Evolutionary conservation across 495 filamentous ascomycete genomes (phyloP), one percentile per base, ranked within the genome.

Genomic region (Annulohypoxylon stygium): DNA sequence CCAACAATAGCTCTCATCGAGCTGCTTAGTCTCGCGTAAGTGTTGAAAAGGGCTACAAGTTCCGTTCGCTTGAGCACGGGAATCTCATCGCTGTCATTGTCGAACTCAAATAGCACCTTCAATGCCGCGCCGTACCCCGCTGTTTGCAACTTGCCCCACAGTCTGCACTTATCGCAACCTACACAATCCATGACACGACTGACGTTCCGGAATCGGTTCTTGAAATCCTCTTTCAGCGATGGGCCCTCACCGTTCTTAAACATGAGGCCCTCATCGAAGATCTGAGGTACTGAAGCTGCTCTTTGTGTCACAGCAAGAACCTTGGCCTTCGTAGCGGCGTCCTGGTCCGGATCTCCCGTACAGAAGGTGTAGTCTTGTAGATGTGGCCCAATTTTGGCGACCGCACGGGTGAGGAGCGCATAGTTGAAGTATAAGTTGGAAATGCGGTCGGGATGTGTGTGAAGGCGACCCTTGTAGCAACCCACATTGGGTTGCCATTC

Each of bases 371-470:
- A 99, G 7, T 62, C 54, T 51, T 91, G 82, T 18, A 98, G 85
- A 75, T 96, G 91, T 26, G 92, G 92, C 23, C 90, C 92, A n/a
- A 98, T 88, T 81, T 99, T 99, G 20, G 91, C 90, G 61, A 97
- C 86, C 18, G 96, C 96, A 70, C 96, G 93, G 7, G 94, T 89
- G 20, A 99, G 86, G 33, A 99, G 87, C 0, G 96, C 96, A 78
- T 97, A 99, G 86, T 99, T 97, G 85, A 99, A 99, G 83, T 98
- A 99, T 66, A 98, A 88, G 80, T 99, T 99, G 62, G 95, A 95
- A 77, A 98, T 91, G 60, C 94, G 92, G 70, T 99, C 96, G 0
- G 95, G 94, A 75, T 93, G 89, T 7, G 85, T 85, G 76, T 96
- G 91, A 16, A 99, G 87, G 11, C 96, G 91, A 18, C 90, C 84